Base-by-base conservation (phyloP, 2,329 filamentous ascomycete species). In the Emmonsiellopsis sp. region DNA sequence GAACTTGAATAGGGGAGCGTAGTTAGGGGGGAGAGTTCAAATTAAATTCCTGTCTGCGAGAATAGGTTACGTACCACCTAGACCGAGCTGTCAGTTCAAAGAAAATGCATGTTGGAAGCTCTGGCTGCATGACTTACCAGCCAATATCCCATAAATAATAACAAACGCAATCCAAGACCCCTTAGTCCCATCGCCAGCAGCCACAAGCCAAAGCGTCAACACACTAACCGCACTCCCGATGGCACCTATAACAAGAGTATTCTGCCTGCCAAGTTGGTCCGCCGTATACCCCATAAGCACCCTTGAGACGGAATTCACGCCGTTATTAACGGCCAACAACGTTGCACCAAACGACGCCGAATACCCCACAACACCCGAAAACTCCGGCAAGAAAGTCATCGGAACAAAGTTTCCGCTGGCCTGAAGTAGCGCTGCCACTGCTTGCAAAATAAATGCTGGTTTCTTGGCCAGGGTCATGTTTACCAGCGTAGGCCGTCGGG, bases 261-360 rank as follows among this genome's bases (percentile, higher is more conserved):
- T 73, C 13, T 73, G 60, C 10, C 71, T 55, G 9, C 73, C 72
- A 9, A 68, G 58, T 4, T 65, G 61, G 54, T 74, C 73, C 2
- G 71, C 70, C 2, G 65, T 55, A 42, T 66, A 63, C 1, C 72
- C 70, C 52, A 73, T 67, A 1, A 63, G 59, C 3, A 74, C 65
- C 51, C 70, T 69, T 2, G 69, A 69, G 4, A 68, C 54, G 1
- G 69, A 69, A 54, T 71, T 73, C 7, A 68, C 65, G 0, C 69
- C 69, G 49, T 73, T 74, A 30, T 67, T 70, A 3, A 72, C 59
- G 4, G 70, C 63, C 37, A 72, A 70, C 13, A 74, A 66, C 16
- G 67, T 72, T 0, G 70, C 69, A 0, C 67, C 70, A 9, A 65
- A 65, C 1, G 61, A 59, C 10, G 61, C 60, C 20, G 62, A 65